phyloP scores from a whole-genome alignment of 495 filamentous ascomycete genomes.

The Hypoxylon intermedium region DNA sequence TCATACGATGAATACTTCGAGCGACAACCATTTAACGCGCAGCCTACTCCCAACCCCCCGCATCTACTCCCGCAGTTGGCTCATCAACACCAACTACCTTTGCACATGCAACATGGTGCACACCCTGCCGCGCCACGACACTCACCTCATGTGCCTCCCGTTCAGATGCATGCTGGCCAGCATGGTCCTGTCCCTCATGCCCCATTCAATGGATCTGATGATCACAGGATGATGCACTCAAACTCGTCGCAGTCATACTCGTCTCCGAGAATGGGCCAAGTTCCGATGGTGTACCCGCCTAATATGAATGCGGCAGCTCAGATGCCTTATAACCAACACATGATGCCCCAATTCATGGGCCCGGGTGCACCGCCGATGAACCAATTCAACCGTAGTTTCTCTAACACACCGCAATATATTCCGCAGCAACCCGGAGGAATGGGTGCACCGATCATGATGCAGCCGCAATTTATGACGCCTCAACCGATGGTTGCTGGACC shows the following conservation, averaged over 20 bases:
- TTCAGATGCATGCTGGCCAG: constrained; percentile 68
- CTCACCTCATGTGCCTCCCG: constrained; percentile 69
- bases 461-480: constrained; percentile 66
- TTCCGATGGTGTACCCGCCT: constrained; percentile 72
- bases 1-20: constrained; percentile 82
- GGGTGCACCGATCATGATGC: constrained; percentile 80
- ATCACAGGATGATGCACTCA: constrained; percentile 85
- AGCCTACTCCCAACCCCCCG: constrained; percentile 71
- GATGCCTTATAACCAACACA: constrained; percentile 73
- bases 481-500: constrained; percentile 66
- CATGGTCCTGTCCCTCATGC: constrained; percentile 66
- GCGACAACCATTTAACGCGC: constrained; percentile 59
- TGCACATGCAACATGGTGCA: constrained; percentile 64
- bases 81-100: constrained; percentile 79
- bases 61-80: constrained; percentile 62
- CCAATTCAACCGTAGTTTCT: constrained; percentile 58
- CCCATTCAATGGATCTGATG: constrained; percentile 72
- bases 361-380: constrained; percentile 67
- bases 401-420: constrained; percentile 69
- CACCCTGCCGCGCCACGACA: constrained; percentile 58
- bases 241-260: constrained; percentile 77
- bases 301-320: constrained; percentile 73
- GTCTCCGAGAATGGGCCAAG: constrained; percentile 77
- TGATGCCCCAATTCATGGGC: constrained; percentile 73
- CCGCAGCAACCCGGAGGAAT: constrained; percentile 69